A percentile compares a stretch with the other conserved stretches of the same genome.
These are phyloP conservation scores for Sophora flavescens DNA, from an alignment of 306 rosid species.

Conservation along the genomic window DNA sequence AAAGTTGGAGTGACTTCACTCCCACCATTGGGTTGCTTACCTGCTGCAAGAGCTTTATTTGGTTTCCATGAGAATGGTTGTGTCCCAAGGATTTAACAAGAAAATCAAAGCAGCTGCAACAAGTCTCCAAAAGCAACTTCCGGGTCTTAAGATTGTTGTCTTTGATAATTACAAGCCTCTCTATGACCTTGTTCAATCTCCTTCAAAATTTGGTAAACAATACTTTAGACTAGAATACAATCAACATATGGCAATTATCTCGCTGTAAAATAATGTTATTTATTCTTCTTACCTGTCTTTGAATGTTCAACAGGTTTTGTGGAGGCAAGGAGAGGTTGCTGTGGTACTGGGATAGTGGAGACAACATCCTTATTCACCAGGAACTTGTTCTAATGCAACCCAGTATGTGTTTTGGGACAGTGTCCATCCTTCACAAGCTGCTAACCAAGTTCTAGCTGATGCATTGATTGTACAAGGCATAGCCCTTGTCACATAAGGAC, in stretches of 20 bases:
- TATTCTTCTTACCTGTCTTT: not conserved
- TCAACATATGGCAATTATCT: not conserved
- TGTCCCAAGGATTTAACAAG: conserved; percentile 69
- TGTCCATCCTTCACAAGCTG: conserved; percentile 87
- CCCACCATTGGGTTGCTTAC: conserved; percentile 89
- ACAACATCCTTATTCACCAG: conserved; percentile 66
- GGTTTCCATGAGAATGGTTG: conserved; percentile 68
- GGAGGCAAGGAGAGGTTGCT: conserved; percentile 83
- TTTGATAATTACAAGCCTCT: conserved; percentile 79
- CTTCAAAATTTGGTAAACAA: conserved; percentile 71
- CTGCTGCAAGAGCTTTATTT: conserved; percentile 65
- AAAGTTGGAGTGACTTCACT: conserved; percentile 85
- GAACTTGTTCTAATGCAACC: conserved; percentile 83
- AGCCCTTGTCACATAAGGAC: conserved; percentile 59
- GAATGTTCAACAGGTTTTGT: conserved; percentile 57
- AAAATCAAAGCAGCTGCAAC: conserved; percentile 64
- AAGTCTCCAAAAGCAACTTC: conserved; percentile 68
- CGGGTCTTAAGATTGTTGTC: conserved; percentile 71
- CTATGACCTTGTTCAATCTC: conserved; percentile 66
- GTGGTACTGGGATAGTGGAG: conserved; percentile 82
- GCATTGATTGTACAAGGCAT: conserved; percentile 74
- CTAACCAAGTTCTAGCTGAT: conserved; percentile 80
- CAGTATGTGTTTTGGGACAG: conserved; percentile 88
- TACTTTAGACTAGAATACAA: conserved; percentile 4
- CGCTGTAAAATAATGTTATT: not conserved